Percentiles rank a stretch among this genome's conserved stretches.
phyloP scores from a whole-genome alignment of 1,139 yeast species.

The Entelexis paramagnoliae region DNA sequence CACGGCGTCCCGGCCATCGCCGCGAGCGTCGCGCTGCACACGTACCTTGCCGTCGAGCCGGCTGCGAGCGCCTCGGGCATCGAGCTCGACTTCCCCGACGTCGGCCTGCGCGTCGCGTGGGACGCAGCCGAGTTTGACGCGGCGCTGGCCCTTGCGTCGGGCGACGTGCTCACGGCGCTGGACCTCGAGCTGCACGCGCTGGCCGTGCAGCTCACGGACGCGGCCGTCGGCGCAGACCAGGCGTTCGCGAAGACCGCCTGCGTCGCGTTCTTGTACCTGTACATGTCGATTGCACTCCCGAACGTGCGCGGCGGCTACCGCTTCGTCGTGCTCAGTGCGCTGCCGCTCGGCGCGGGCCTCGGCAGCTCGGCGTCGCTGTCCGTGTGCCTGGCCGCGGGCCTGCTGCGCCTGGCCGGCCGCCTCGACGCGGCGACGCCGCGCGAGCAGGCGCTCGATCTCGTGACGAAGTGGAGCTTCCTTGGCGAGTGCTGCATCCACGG shows the following conservation, averaged over 20 bases:
- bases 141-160: slow-evolving; percentile 28
- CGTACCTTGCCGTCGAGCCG: slow-evolving; percentile 58
- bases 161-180: slow-evolving; percentile 40
- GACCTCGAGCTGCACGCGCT: slow-evolving; percentile 49
- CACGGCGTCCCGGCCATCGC: slow-evolving; percentile 88
- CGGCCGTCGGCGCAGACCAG: slow-evolving; percentile 33
- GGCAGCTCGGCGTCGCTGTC: slow-evolving; percentile 91
- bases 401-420: slow-evolving; percentile 53
- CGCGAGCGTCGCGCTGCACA: slow-evolving; percentile 72
- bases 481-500: slow-evolving; percentile 97
- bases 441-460: slow-evolving; percentile 44
- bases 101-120: slow-evolving; percentile 36
- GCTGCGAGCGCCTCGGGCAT: slow-evolving; percentile 31
- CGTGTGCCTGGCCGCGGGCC: slow-evolving; percentile 72
- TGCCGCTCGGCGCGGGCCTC: slow-evolving; percentile 94
- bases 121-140: slow-evolving; percentile 46
- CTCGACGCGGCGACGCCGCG: slow-evolving; percentile 29
- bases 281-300: slow-evolving; percentile 38
- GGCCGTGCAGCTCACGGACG: slow-evolving; percentile 38
- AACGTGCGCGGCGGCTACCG: slow-evolving; percentile 27
- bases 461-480: slow-evolving; percentile 80
- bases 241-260: slow-evolving; percentile 73
- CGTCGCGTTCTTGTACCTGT: slow-evolving; percentile 71
- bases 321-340: slow-evolving; percentile 64
- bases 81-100: slow-evolving; percentile 73